Percentiles rank a stretch among this genome's conserved stretches.
phyloP scores from a whole-genome alignment of 768 basidiomycete species.

The Auricularia cornea region DNA sequence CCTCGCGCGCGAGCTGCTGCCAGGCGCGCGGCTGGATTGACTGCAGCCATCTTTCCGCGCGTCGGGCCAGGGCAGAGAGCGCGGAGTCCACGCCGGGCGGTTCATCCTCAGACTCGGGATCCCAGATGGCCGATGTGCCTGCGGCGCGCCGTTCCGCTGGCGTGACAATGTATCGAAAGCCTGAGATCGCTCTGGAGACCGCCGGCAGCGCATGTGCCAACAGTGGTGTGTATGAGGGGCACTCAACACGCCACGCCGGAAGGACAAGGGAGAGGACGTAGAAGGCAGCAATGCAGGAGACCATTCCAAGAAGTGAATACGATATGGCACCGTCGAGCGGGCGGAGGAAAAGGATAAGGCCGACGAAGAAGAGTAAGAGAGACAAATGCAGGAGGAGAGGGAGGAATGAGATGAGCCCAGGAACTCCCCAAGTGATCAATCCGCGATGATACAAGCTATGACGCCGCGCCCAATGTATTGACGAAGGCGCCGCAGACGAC shows the following conservation, averaged over 20 bases:
- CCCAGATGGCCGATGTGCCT: too few relatives aligned
- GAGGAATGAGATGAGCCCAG: neutral
- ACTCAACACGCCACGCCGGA: conserved; percentile 40
- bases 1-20: too few relatives aligned
- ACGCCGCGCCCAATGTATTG: neutral
- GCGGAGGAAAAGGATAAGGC: conserved; percentile 1
- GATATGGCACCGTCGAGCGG: neutral
- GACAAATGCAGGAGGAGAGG: neutral
- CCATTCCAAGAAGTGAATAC: neutral
- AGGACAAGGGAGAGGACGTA: conserved; percentile 36
- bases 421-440: neutral
- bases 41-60: too few relatives aligned
- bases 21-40: too few relatives aligned
- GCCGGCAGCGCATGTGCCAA: too few relatives aligned
- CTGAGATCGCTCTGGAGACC: too few relatives aligned
- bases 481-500: neutral
- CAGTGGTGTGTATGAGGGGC: conserved; percentile 45
- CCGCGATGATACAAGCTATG: neutral
- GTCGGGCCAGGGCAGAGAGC: too few relatives aligned
- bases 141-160: too few relatives aligned
- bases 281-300: neutral
- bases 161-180: too few relatives aligned
- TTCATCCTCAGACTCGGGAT: too few relatives aligned
- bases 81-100: too few relatives aligned
- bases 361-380: conserved; percentile 5